Evolutionary conservation across 768 basidiomycete species (phyloP).

Genomic region (Trametes cinnabarina): DNA sequence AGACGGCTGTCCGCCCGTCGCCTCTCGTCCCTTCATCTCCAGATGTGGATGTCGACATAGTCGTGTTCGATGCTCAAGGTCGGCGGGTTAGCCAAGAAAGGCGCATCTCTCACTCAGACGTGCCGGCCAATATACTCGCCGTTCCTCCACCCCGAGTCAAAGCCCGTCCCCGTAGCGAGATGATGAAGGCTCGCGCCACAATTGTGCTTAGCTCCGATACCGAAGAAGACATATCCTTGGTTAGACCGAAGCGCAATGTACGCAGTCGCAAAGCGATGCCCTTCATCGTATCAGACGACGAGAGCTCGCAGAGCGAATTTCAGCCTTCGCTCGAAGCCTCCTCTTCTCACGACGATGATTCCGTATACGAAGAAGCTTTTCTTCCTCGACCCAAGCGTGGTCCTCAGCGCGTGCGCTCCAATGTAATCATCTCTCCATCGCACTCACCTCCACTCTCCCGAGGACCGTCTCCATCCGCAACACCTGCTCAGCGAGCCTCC

Average conservation of each 20-base stretch:
- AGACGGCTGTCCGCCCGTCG: constrained; percentile 9
- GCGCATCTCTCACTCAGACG: constrained; percentile 49
- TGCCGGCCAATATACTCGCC: constrained; percentile 36
- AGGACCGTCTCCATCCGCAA: neutral
- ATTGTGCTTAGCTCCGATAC: constrained; percentile 7
- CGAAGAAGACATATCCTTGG: neutral
- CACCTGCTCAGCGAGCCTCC: neutral
- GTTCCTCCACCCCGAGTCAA: neutral
- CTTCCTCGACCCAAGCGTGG: neutral
- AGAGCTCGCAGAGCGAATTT: constrained; percentile 8
- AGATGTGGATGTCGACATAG: constrained; percentile 63
- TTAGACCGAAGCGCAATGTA: constrained; percentile 1
- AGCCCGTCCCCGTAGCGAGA: neutral
- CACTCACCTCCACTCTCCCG: constrained; percentile 8
- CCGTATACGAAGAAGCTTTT: neutral
- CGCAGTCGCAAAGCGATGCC: neutral
- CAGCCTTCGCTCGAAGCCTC: neutral
- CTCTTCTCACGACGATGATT: neutral
- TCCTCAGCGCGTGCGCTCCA: neutral
- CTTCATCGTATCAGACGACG: constrained; percentile 15
- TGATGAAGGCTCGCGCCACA: neutral
- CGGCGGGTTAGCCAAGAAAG: constrained; percentile 57
- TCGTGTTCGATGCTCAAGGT: constrained; percentile 62
- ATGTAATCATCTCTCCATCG: constrained; percentile 6
- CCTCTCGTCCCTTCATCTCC: constrained; percentile 41